These are phyloP conservation scores for Albatrellus ellisii DNA, from an alignment of 768 basidiomycete species.

Conservation along the genomic window DNA sequence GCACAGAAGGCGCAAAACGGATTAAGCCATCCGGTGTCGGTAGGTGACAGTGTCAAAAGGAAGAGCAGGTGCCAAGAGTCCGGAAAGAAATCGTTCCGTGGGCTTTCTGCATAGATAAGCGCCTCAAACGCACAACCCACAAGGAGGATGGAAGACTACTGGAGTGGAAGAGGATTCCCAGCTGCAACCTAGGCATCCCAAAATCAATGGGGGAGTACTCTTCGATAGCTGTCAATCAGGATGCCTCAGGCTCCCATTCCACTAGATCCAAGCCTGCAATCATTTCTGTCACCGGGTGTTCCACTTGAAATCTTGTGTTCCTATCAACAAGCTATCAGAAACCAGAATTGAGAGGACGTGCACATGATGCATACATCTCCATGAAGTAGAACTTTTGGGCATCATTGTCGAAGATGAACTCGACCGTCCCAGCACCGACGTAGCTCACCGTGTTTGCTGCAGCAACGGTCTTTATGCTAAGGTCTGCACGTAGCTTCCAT, in stretches of 20 bases:
- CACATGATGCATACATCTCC: conserved; percentile 59
- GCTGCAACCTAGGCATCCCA: conserved; percentile 54
- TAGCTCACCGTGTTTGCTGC: conserved; percentile 90
- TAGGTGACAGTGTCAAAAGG: conserved; percentile 67
- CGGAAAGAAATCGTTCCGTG: conserved; percentile 84
- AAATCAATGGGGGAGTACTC: conserved; percentile 1
- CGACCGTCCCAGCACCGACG: conserved; percentile 84
- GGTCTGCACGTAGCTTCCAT: conserved; percentile 66
- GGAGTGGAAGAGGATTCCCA: conserved; percentile 72
- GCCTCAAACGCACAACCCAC: conserved; percentile 92
- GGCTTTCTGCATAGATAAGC: conserved; percentile 94
- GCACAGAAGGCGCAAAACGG: conserved; percentile 42
- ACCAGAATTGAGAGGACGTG: not conserved
- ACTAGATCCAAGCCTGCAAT: conserved; percentile 89
- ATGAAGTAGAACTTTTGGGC: conserved; percentile 83
- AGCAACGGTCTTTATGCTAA: conserved; percentile 79
- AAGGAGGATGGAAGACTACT: conserved; percentile 68
- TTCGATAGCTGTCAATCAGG: not conserved
- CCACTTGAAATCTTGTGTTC: conserved; percentile 80
- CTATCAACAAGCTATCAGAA: conserved; percentile 24
- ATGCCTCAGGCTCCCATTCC: conserved; percentile 84
- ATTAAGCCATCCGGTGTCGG: conserved; percentile 10
- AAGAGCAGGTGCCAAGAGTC: conserved; percentile 77
- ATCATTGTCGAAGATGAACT: conserved; percentile 94
- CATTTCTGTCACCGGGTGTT: conserved; percentile 92